Percentiles rank a stretch among this genome's conserved stretches.
These are phyloP conservation scores for Cladophialophora yegresii DNA, from an alignment of 2,329 filamentous ascomycete species.

Conservation along the genomic window DNA sequence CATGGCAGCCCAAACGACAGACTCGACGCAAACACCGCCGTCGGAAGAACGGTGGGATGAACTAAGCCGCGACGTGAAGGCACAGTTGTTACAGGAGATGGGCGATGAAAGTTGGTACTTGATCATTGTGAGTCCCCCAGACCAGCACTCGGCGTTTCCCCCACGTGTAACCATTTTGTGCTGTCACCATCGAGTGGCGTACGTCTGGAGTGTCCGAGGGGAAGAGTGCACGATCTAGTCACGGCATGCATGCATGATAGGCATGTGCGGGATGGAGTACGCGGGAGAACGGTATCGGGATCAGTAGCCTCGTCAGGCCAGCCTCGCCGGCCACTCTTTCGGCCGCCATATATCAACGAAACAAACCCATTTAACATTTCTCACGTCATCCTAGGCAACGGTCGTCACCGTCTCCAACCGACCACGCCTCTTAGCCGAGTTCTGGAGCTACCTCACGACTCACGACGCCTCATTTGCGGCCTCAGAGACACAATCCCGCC, in stretches of 20 bases:
- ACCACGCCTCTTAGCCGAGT: slow-evolving; percentile 37
- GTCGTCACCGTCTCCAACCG: slow-evolving; percentile 38
- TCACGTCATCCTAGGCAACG: slow-evolving; percentile 32
- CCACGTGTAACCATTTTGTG: slow-evolving; percentile 3
- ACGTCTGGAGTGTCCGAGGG: no score
- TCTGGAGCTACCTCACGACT: slow-evolving; percentile 38
- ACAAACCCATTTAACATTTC: not conserved
- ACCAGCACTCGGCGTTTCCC: slow-evolving; percentile 42
- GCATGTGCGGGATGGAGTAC: no score
- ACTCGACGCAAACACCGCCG: not conserved
- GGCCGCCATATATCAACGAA: not conserved
- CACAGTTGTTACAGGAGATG: slow-evolving; percentile 49
- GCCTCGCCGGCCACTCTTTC: no score
- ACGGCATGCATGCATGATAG: no score
- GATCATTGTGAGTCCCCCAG: slow-evolving; percentile 43
- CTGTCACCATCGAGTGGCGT: no score
- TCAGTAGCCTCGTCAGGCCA: no score
- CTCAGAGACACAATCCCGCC: slow-evolving; percentile 14
- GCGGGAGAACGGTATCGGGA: no score
- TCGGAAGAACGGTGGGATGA: slow-evolving; percentile 32
- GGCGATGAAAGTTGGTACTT: slow-evolving; percentile 62
- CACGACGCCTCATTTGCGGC: slow-evolving; percentile 21
- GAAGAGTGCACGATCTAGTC: no score
- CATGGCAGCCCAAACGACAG: slow-evolving; percentile 4
- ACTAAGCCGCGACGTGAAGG: slow-evolving; percentile 38